Percentiles rank a stretch among this genome's conserved stretches.
Evolutionary conservation across 2,329 filamentous ascomycete species (phyloP).

Genomic region (Septoria linicola): DNA sequence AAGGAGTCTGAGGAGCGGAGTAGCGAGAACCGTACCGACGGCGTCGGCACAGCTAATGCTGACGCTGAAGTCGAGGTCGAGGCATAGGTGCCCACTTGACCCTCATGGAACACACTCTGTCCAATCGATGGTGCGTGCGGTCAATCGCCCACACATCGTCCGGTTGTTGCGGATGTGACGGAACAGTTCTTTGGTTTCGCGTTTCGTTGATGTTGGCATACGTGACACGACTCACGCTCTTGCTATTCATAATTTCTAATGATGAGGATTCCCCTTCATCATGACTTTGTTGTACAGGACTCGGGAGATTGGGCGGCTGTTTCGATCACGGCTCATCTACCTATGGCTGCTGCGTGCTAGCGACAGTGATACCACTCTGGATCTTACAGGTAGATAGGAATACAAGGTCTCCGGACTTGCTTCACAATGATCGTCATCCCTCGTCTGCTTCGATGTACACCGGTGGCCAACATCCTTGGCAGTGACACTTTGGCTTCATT

Average conservation of each 20-base stretch:
- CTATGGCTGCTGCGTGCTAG: neutral
- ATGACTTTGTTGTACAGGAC: neutral
- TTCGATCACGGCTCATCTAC: neutral
- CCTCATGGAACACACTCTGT: neutral
- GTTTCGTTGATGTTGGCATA: neutral
- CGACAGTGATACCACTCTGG: neutral
- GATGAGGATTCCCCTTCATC: neutral
- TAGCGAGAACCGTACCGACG: slow-evolving; percentile 34
- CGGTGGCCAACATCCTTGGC: neutral
- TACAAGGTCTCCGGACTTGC: neutral
- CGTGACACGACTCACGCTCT: neutral
- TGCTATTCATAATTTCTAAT: neutral
- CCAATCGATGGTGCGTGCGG: neutral
- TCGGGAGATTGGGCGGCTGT: neutral
- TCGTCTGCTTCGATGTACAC: neutral
- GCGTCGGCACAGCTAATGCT: slow-evolving; percentile 32
- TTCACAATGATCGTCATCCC: neutral
- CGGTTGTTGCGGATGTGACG: neutral
- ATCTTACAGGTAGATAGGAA: neutral
- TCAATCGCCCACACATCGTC: neutral
- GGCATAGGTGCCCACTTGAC: neutral
- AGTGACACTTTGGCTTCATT: neutral
- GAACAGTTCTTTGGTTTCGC: neutral
- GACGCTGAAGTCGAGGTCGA: neutral
- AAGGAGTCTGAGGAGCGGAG: slow-evolving; percentile 31